Conservation (phyloP, 805 yeast species). For the Nakazawaea populi region DNA sequence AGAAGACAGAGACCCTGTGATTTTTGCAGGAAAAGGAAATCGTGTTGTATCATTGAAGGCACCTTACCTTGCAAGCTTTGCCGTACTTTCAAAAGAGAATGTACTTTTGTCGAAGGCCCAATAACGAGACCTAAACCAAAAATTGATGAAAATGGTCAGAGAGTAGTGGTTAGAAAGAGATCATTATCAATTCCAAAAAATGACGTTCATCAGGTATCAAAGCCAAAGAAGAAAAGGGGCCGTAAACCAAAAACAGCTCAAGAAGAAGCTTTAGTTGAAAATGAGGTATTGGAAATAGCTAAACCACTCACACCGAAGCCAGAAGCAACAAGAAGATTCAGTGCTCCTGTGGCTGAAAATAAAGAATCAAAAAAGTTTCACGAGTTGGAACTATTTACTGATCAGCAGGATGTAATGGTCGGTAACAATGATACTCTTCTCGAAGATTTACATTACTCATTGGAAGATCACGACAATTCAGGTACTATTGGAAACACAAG, state of each 20-base stretch:
- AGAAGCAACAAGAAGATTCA: neutral
- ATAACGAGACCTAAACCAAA: constrained; percentile 14
- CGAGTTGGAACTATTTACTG: constrained; percentile 1
- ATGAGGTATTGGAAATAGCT: neutral
- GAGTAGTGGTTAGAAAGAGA: constrained; percentile 7
- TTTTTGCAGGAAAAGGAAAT: constrained; percentile 28
- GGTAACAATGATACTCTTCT: neutral
- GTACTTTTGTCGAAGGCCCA: constrained; percentile 29
- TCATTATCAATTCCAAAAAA: neutral
- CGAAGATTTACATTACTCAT: constrained; percentile 7
- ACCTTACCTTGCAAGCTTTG: constrained; percentile 27
- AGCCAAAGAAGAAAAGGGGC: constrained; percentile 6
- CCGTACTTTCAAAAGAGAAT: constrained; percentile 23
- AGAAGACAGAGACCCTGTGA: constrained; percentile 30
- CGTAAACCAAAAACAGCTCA: constrained; percentile 2
- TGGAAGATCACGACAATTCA: constrained; percentile 5
- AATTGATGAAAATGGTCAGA: constrained; percentile 10
- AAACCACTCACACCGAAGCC: neutral
- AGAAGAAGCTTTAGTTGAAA: neutral
- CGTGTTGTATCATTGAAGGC: constrained; percentile 29
- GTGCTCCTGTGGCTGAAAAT: neutral
- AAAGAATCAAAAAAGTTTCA: neutral
- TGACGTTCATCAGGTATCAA: neutral
- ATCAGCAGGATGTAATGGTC: neutral
- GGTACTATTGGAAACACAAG: neutral